A percentile compares a stretch with the other conserved stretches of the same genome.
Conservation (phyloP, 345 rosid species). For the Pugionium dolabratum region DNA sequence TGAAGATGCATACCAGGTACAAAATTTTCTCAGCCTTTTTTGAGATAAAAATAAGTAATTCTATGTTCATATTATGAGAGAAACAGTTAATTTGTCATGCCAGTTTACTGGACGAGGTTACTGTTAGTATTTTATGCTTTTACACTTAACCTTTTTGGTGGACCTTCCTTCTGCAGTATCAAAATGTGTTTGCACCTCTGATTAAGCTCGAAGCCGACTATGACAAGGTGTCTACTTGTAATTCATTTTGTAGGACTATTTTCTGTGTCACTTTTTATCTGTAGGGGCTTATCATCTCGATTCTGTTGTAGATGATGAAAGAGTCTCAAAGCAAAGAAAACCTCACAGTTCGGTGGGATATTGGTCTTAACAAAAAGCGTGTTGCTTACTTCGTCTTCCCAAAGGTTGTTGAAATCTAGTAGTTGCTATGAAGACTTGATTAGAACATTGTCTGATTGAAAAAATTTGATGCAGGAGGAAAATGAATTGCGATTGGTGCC, state of each 20-base stretch:
- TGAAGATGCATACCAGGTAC: conserved; percentile 99
- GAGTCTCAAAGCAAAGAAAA: conserved; percentile 99
- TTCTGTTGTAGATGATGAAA: conserved; percentile 87
- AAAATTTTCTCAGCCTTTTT: conserved; percentile 14
- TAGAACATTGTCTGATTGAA: conserved; percentile 29
- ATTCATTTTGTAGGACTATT: background rate
- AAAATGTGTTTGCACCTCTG: conserved; percentile 98
- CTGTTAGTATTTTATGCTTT: conserved; percentile 2
- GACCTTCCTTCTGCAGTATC: conserved; percentile 71
- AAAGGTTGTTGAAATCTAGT: conserved; percentile 56
- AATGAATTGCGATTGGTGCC: conserved; percentile 96
- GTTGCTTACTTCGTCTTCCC: conserved; percentile 95
- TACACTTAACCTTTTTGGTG: conserved; percentile 21
- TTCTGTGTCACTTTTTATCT: conserved; percentile 10
- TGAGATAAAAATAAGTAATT: background rate
- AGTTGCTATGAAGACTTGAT: conserved; percentile 10
- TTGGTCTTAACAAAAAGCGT: conserved; percentile 97
- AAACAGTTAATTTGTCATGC: background rate
- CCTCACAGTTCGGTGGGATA: conserved; percentile 93
- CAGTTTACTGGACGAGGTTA: conserved; percentile 18
- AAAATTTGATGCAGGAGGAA: conserved; percentile 69
- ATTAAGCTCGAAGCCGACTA: conserved; percentile 99
- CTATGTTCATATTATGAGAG: background rate
- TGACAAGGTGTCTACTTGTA: conserved; percentile 65
- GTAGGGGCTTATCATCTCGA: conserved; percentile 28